Conservation (phyloP, 768 basidiomycete genomes). For the Collybia nuda region DNA sequence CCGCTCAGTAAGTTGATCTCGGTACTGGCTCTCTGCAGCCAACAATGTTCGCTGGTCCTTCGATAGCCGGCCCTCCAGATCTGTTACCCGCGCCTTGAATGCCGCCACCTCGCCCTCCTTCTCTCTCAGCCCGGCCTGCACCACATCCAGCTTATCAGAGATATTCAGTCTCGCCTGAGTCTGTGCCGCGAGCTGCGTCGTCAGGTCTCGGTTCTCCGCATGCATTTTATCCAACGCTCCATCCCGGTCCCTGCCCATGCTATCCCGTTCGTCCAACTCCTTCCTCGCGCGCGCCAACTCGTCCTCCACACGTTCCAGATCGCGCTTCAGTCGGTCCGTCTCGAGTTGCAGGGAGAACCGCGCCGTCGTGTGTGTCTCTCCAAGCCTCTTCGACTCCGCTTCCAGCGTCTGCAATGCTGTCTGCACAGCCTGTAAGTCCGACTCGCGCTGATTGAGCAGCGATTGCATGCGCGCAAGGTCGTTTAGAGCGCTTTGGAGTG, state of each 20-base stretch:
- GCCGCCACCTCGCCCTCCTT: slow-evolving; percentile 67
- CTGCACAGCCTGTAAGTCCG: slow-evolving; percentile 75
- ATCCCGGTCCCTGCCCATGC: slow-evolving; percentile 67
- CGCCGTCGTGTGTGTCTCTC: slow-evolving; percentile 82
- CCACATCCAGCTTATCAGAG: slow-evolving; percentile 83
- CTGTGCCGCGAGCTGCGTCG: slow-evolving; percentile 76
- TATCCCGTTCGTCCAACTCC: slow-evolving; percentile 70
- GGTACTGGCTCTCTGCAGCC: slow-evolving; percentile 73
- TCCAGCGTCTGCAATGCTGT: slow-evolving; percentile 69
- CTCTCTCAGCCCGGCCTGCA: slow-evolving; percentile 58
- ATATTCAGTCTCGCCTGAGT: slow-evolving; percentile 86
- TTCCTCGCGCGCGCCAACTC: slow-evolving; percentile 71
- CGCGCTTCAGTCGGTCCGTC: slow-evolving; percentile 81
- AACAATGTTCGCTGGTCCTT: slow-evolving; percentile 80
- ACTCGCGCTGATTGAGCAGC: slow-evolving; percentile 68
- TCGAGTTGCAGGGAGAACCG: slow-evolving; percentile 89
- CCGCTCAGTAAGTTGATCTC: slow-evolving; percentile 91
- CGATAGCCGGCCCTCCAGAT: slow-evolving; percentile 76
- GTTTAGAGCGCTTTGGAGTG: slow-evolving; percentile 60
- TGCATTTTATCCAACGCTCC: slow-evolving; percentile 72
- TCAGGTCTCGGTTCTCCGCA: slow-evolving; percentile 78
- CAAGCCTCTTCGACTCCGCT: slow-evolving; percentile 72
- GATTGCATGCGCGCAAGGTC: slow-evolving; percentile 64
- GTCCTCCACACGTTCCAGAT: slow-evolving; percentile 77
- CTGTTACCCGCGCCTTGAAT: slow-evolving; percentile 61